phyloP scores from a whole-genome alignment of 2,329 filamentous ascomycete species.

The Dothistroma pini region DNA sequence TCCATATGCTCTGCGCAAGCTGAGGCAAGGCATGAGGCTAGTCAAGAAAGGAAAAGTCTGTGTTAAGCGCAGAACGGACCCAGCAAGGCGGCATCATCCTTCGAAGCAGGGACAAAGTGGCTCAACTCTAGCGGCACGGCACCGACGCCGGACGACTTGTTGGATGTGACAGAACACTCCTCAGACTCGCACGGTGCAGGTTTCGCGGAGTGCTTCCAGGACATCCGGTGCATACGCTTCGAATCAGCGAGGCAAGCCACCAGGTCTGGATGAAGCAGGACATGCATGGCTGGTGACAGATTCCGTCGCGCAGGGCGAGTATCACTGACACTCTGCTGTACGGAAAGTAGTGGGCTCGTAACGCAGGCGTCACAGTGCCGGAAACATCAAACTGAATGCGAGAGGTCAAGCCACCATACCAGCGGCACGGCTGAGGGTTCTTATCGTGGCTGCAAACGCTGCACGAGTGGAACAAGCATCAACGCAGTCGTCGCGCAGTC shows the following conservation, averaged over 20 bases:
- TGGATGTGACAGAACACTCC: background rate
- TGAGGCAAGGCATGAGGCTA: background rate
- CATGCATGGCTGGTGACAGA: background rate
- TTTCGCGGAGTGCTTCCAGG: background rate
- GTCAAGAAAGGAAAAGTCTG: background rate
- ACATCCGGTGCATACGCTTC: background rate
- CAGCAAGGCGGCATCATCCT: background rate
- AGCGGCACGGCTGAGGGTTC: background rate
- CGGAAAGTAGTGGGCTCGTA: background rate
- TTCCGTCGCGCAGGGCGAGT: background rate
- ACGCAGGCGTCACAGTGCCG: background rate
- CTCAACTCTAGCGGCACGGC: conserved; percentile 1
- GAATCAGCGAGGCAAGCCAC: background rate
- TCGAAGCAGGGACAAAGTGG: background rate
- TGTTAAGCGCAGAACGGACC: background rate
- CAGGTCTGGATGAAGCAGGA: background rate
- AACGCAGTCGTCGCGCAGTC: background rate
- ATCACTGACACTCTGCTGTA: background rate
- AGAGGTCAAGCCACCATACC: background rate
- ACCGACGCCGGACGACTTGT: background rate
- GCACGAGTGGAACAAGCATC: conserved; percentile 1
- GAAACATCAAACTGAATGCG: background rate
- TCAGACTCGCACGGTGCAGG: background rate
- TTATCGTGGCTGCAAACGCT: background rate
- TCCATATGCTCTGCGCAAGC: background rate